Evolutionary conservation across 2,329 filamentous ascomycete genomes (phyloP), one percentile per base, ranked within the genome.

Genomic region (Pezicula carpinea): DNA sequence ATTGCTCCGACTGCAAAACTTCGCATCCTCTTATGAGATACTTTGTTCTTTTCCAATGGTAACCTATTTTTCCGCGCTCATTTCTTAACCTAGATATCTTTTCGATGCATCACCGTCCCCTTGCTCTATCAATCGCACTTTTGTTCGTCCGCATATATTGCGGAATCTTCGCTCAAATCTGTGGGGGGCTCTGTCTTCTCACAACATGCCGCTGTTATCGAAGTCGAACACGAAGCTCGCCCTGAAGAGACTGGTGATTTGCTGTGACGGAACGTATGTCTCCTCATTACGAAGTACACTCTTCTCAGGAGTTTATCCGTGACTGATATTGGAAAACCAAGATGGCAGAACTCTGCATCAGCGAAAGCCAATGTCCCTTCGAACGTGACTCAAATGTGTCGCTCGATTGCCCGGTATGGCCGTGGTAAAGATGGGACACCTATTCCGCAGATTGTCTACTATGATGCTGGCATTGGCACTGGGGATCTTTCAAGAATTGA

Each of bases 331-430:
- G 23, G 8, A 15, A 14, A 22, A 11, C 8, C 11, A 6, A 40
- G 38, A 23, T 40, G 38, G 38, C 19, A 21, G 19, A 40, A 40
- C 38, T 40, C 38, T 22, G 38, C 38, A 15, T 22, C 38, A 4
- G 38, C 38, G 11, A 40, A 40, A n/a, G 10, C 38, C 19, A 40
- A 40, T 23, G 22, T 40, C n/a, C 38, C 38, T 4, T 40, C 38
- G 18, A 40, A 40, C 21, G 38, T 40, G 5, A 40, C 38, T 23
- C 38, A 40, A 40, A 40, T 40, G 8, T 40, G 38, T 26, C 38
- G 38, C 11, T 40, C 38, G 5, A 10, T 40, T 11, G 38, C 38
- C 1, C 21, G n/a, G 26, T 23, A 22, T 23, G 38, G 38, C 10
- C 19, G 19, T 23, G 38, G 6, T 3, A 23, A 22, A 14, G 38